Evolutionary conservation across 805 yeast species (phyloP).

Genomic region (Priceomyces fermenticarens): DNA sequence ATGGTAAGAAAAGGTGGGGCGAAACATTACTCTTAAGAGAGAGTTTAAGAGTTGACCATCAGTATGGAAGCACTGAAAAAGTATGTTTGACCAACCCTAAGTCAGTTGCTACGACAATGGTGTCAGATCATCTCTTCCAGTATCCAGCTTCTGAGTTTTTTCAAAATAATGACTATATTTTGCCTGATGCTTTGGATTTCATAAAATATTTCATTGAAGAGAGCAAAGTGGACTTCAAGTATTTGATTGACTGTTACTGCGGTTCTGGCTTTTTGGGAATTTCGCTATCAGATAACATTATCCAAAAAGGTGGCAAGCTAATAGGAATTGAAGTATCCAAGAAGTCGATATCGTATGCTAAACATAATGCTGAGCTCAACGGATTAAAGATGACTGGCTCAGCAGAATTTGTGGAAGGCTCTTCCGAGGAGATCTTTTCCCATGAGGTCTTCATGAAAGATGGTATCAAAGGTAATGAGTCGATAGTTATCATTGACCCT

Average conservation of each 20-base stretch:
- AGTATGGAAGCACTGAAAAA: slow-evolving; percentile 25
- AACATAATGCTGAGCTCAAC: slow-evolving; percentile 37
- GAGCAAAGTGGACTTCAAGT: slow-evolving; percentile 11
- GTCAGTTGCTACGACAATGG: slow-evolving; percentile 31
- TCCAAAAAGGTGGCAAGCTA: slow-evolving; percentile 27
- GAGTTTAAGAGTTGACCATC: slow-evolving; percentile 23
- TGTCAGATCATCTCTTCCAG: slow-evolving; percentile 34
- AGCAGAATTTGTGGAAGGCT: slow-evolving; percentile 34
- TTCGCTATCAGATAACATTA: slow-evolving; percentile 24
- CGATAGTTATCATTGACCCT: slow-evolving; percentile 43
- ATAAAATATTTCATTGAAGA: slow-evolving; percentile 19
- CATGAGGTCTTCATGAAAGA: slow-evolving; percentile 20
- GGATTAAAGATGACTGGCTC: slow-evolving; percentile 26
- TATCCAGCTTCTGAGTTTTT: slow-evolving; percentile 40
- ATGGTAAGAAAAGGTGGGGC: slow-evolving; percentile 2
- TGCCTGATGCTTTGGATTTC: slow-evolving; percentile 33
- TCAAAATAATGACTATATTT: slow-evolving; percentile 36
- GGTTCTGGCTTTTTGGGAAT: slow-evolving; percentile 47
- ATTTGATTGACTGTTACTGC: slow-evolving; percentile 43
- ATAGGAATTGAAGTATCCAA: slow-evolving; percentile 41
- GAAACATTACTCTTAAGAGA: slow-evolving; percentile 28
- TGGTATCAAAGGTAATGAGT: slow-evolving; percentile 27
- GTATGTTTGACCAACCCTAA: slow-evolving; percentile 24
- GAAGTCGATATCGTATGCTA: slow-evolving; percentile 32
- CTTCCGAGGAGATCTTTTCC: slow-evolving; percentile 34